Evolutionary conservation across 192 early-diverging fungal genomes (phyloP).

Genomic region (Umbelopsis sp.): DNA sequence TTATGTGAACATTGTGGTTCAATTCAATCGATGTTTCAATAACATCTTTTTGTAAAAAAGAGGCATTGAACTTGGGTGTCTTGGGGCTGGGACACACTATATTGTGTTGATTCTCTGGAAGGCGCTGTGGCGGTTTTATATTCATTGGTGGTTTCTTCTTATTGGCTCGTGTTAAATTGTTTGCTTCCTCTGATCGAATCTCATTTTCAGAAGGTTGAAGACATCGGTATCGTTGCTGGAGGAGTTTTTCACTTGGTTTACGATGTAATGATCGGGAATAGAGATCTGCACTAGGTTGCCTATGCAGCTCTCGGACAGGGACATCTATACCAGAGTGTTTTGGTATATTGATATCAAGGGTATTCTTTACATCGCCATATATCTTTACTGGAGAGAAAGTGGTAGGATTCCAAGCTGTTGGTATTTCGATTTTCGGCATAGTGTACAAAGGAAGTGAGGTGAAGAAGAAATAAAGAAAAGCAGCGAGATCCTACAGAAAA

Average conservation of each 20-base stretch:
- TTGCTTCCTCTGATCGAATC: background rate
- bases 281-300: background rate
- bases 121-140: background rate
- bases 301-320: background rate
- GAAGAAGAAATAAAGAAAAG: background rate
- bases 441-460: background rate
- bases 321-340: background rate
- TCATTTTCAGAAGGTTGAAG: background rate
- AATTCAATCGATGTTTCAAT: background rate
- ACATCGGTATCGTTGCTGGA: background rate
- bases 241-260: slow-evolving; percentile 2
- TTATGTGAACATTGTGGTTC: background rate
- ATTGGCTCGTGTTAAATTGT: background rate
- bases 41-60: background rate
- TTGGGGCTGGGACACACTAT: background rate
- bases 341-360: background rate
- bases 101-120: background rate
- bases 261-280: background rate
- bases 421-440: background rate
- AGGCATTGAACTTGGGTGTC: background rate
- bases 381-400: background rate
- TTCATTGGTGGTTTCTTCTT: background rate
- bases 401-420: background rate
- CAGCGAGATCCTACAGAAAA: too few relatives aligned
- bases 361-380: background rate